phyloP scores from a whole-genome alignment of 306 rosid species.

The Castanea mollissima region DNA sequence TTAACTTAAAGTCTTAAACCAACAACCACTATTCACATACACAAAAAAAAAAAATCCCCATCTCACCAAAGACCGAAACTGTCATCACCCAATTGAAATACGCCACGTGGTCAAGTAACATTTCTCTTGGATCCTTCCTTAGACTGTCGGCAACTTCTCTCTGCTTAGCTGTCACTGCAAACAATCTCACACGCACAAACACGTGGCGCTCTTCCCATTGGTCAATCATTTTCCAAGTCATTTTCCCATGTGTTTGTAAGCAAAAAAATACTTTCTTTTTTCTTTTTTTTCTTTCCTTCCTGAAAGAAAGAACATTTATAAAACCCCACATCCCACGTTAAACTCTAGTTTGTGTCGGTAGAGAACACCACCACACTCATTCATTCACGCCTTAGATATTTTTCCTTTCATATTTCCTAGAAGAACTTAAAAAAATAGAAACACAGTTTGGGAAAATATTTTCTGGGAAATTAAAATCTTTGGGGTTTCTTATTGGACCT shows the following conservation, averaged over 20 bases:
- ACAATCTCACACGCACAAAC: constrained; percentile 20
- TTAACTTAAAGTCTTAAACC: neutral
- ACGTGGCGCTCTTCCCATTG: constrained; percentile 40
- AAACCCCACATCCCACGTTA: constrained; percentile 1
- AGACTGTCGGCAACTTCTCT: constrained; percentile 53
- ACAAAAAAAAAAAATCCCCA: neutral
- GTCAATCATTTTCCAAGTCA: constrained; percentile 8
- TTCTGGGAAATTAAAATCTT: constrained; percentile 13
- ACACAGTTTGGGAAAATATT: neutral
- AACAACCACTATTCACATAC: neutral
- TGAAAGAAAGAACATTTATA: constrained; percentile 13
- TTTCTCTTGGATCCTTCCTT: constrained; percentile 29
- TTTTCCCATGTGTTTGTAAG: neutral
- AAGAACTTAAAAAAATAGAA: neutral
- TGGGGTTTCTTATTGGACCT: neutral
- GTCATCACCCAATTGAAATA: neutral
- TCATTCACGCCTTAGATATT: constrained; percentile 11
- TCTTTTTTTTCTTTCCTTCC: too few relatives aligned
- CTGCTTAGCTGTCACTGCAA: constrained; percentile 62
- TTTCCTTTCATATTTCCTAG: constrained; percentile 18
- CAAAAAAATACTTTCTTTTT: neutral
- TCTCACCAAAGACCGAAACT: neutral
- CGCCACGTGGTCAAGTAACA: constrained; percentile 17
- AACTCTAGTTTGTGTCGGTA: constrained; percentile 49
- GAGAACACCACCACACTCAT: constrained; percentile 5